A percentile compares a stretch with the other conserved stretches of the same genome.
These are phyloP conservation scores for Ganoderma meredithae DNA, from an alignment of 1,284 basidiomycete genomes.

Conservation along the genomic window DNA sequence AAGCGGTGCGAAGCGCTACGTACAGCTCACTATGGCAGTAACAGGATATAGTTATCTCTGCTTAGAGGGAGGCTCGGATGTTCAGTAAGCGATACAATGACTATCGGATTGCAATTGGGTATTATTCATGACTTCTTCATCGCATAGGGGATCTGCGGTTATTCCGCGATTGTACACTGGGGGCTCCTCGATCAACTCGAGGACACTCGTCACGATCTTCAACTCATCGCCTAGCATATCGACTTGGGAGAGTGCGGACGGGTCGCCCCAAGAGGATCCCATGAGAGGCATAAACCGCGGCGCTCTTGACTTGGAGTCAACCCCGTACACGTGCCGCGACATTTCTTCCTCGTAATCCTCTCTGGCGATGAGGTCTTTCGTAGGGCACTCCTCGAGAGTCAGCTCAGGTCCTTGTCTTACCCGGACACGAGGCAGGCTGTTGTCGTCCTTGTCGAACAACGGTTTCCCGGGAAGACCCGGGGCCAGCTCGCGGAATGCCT, in stretches of 20 bases:
- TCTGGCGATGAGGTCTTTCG: neutral
- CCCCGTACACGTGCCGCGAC: neutral
- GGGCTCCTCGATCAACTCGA: neutral
- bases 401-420: neutral
- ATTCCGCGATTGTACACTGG: neutral
- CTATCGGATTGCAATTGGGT: neutral
- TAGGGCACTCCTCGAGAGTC: neutral
- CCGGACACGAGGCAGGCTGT: neutral
- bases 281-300: neutral
- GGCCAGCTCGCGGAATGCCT: neutral
- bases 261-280: neutral
- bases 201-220: neutral
- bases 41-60: no score
- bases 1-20: no score
- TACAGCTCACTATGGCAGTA: no score
- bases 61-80: no score
- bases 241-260: neutral
- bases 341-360: neutral
- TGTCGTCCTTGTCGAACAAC: neutral
- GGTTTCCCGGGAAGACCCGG: neutral
- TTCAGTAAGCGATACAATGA: neutral
- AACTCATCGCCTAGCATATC: neutral
- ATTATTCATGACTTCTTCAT: neutral
- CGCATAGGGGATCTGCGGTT: neutral
- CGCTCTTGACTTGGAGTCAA: neutral